Evolutionary conservation across 495 filamentous ascomycete genomes (phyloP), one percentile per base, ranked within the genome.

Genomic region (Penicillium atrosanguineum): DNA sequence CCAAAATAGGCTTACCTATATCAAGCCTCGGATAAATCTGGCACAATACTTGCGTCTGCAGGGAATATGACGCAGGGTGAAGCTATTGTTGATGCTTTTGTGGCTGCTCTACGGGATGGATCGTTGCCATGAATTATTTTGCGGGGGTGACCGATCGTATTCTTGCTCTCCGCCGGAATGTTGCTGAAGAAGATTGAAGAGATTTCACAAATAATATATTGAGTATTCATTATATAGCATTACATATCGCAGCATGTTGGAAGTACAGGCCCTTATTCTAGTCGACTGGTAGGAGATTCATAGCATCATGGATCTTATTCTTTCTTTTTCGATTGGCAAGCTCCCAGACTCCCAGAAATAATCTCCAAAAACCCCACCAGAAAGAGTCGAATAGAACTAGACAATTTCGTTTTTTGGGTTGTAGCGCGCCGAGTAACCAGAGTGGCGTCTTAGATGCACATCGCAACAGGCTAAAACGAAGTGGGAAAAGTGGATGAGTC

Each of bases 31-130:
- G n/a, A n/a, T n/a, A n/a, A n/a, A n/a, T n/a, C n/a, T n/a, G n/a
- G n/a, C n/a, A n/a, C n/a, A n/a, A n/a, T n/a, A 31, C 59, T 73
- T 19, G 70, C 70, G 1, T 57, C 69, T 19, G 58, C 54, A 11
- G 44, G 56, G 34, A 57, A 73, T 48, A 63, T 69, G 4, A 60
- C 59, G 4, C 67, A 72, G 48, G 69, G 68, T 23, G 54, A 67
- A 41, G 48, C 19, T 34, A 52, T 72, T 25, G 57, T 65, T 3
- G 40, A 61, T 23, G 63, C 54, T 14, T 19, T 71, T 8, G 59
- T 63, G 18, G 44, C 55, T 31, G 68, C 65, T 2, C 49, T 72
- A 41, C 25, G 54, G 15, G 47, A 57, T 37, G 63, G 63, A 3
- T 46, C 56, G 5, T 39, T 70, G 51, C 21, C 56, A 37, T 12